Percentiles rank a stretch among this genome's conserved stretches.
These are phyloP conservation scores for Sclerotinia sclerotiorum DNA, from an alignment of 2,329 filamentous ascomycete species.

Conservation along the genomic window DNA sequence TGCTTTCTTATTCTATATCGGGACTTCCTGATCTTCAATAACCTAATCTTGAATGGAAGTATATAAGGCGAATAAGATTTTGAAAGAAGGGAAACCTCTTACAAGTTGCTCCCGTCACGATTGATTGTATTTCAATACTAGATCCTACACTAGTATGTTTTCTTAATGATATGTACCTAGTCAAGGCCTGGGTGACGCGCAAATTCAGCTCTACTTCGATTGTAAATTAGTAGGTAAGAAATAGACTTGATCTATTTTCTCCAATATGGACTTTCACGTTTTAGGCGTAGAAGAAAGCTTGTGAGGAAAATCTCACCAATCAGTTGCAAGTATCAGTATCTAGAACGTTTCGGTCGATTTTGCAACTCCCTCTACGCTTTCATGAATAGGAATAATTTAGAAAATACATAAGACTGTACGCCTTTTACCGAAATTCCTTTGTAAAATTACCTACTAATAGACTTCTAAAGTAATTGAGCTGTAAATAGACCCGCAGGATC, in stretches of 20 bases:
- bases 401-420: not conserved
- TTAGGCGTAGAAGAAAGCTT: not conserved
- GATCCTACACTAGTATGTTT: not conserved
- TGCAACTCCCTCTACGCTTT: not conserved
- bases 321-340: not conserved
- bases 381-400: not conserved
- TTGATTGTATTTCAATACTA: not conserved
- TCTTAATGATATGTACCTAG: not conserved
- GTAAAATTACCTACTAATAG: not conserved
- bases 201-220: not conserved
- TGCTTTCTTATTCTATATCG: no score
- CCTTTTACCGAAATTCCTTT: not conserved
- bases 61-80: not conserved
- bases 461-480: not conserved
- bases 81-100: not conserved
- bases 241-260: not conserved
- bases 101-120: not conserved
- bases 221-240: not conserved
- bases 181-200: no score
- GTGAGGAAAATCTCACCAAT: not conserved
- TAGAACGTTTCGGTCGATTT: not conserved
- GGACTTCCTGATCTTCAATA: no score
- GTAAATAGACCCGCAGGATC: constrained; percentile 15
- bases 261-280: not conserved
- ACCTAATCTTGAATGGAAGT: no score